These are phyloP conservation scores for Tephrocybe sp. DNA, from an alignment of 768 basidiomycete genomes.

Conservation along the genomic window DNA sequence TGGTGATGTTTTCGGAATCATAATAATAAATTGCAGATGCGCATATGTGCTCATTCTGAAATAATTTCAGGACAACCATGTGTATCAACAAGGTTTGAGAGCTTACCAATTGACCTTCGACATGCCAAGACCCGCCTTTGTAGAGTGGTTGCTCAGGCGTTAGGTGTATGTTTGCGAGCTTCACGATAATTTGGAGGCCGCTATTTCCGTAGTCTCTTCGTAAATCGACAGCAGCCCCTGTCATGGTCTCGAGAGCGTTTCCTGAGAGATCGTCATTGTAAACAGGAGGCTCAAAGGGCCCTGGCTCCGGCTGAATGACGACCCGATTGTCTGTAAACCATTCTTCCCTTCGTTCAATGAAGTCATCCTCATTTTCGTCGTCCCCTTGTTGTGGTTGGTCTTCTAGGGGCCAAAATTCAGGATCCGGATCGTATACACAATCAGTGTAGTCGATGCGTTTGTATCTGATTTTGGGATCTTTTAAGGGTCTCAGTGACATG, in stretches of 20 bases:
- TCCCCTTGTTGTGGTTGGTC: constrained; percentile 17
- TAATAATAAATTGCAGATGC: background rate
- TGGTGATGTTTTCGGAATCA: constrained; percentile 29
- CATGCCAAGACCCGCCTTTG: constrained; percentile 36
- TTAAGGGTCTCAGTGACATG: constrained; percentile 19
- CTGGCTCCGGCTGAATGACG: constrained; percentile 17
- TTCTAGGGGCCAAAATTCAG: constrained; percentile 3
- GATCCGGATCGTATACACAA: constrained; percentile 17
- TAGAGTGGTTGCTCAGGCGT: constrained; percentile 37
- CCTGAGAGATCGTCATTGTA: background rate
- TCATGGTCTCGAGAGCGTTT: background rate
- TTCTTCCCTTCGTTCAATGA: constrained; percentile 10
- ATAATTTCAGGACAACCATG: no score
- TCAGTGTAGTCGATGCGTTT: constrained; percentile 17
- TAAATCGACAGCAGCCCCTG: background rate
- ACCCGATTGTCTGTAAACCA: constrained; percentile 5
- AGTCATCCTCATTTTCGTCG: constrained; percentile 20
- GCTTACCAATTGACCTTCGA: constrained; percentile 30
- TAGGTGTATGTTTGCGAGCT: constrained; percentile 31
- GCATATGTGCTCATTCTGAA: background rate
- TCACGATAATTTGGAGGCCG: constrained; percentile 32
- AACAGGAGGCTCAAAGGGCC: constrained; percentile 11
- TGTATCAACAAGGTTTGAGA: no score
- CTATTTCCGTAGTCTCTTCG: constrained; percentile 12
- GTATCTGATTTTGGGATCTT: background rate